Evolutionary conservation across 1,139 yeast species (phyloP), one percentile per base, ranked within the genome.

Genomic region (Scheffersomyces parashehatae): DNA sequence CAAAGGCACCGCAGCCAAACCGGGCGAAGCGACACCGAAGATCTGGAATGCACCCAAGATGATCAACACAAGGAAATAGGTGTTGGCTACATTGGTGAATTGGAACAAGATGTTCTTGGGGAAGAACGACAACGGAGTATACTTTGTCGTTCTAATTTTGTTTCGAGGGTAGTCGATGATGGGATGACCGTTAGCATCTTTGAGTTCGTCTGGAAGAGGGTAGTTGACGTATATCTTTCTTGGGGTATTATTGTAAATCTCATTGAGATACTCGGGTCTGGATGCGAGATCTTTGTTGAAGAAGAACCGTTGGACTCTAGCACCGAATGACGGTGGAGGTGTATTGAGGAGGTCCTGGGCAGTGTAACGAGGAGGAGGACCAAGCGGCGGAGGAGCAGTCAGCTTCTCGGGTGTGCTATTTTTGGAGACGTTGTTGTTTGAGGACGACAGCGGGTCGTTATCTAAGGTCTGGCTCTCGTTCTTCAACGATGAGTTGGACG

Each of bases 71-170:
- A 93, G 72, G 76, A 93, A 93, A 70, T 89, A 93, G 39, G 85
- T 68, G 65, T 93, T 93, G 42, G 99, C 99, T 52, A 91, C 83
- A 62, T 91, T 93, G 48, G 81, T 82, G 64, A 93, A 91, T 67
- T 93, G 98, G 52, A 75, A 77, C 45, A 73, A 62, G 38, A 93
- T 64, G 64, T 93, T 91, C 65, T 89, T 90, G 11, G 98, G 98
- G 37, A 93, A 59, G 57, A 93, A 93, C 5, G 95, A 73, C 40
- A 93, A 60, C 5, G 97, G 97, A 8, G 98, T 91, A 65, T 93
- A 93, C 66, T 90, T 91, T 4, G 99, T 90, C 1, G 99, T 91
- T 70, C 97, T 84, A 56, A 93, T 89, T 65, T 93, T 93, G 70
- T 93, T 93, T 61, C 96, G 78, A 3, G 95, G 83, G 61, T 85